phyloP scores from a whole-genome alignment of 176 grass and related monocot genomes.

The Triticum urartu region DNA sequence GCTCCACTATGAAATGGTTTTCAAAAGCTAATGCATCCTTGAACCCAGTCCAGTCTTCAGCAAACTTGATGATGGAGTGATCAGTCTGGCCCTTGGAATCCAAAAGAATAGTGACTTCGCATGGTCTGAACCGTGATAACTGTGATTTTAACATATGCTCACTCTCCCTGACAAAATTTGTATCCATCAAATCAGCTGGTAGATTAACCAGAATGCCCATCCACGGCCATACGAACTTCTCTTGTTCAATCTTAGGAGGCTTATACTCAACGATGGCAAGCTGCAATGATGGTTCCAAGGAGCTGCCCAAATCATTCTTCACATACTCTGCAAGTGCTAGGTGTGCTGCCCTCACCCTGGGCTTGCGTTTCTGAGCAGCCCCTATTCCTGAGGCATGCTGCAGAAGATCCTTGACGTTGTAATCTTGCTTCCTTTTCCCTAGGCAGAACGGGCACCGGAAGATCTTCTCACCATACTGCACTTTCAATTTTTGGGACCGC shows the following conservation, averaged over 20 bases:
- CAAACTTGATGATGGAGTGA: constrained; percentile 51
- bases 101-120: constrained; percentile 34
- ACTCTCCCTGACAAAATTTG: constrained; percentile 15
- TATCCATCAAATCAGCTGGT: constrained; percentile 22
- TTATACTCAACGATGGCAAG: constrained; percentile 17
- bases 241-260: constrained; percentile 33
- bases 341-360: constrained; percentile 68
- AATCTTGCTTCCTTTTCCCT: constrained; percentile 72
- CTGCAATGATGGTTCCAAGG: constrained; percentile 14
- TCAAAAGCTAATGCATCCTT: constrained; percentile 58
- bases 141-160: constrained; percentile 52
- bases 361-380: constrained; percentile 47
- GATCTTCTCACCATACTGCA: constrained; percentile 36
- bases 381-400: constrained; percentile 77
- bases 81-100: constrained; percentile 26
- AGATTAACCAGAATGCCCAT: constrained; percentile 62
- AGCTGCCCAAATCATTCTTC: constrained; percentile 43
- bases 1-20: constrained; percentile 39
- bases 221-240: constrained; percentile 64
- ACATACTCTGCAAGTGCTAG: constrained; percentile 61
- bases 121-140: constrained; percentile 52
- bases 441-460: constrained; percentile 73
- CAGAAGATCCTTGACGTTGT: constrained; percentile 58
- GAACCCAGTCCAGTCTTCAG: constrained; percentile 50
- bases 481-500: constrained; percentile 33